Base-by-base conservation (phyloP, 441 rosid genomes). In the Gossypium davidsonii region DNA sequence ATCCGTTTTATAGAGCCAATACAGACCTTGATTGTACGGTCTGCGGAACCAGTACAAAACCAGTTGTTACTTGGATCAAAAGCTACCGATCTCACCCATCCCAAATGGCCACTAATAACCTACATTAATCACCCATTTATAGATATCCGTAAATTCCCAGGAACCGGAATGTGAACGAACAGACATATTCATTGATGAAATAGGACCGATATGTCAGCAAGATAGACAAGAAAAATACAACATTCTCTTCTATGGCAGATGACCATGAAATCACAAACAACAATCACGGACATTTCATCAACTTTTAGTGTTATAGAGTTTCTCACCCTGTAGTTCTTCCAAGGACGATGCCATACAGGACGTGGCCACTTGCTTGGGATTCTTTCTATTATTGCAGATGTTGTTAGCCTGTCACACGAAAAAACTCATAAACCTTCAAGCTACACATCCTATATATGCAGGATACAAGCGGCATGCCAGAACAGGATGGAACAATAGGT, bases 41-140 rank as follows among this genome's bases (percentile, higher is more conserved):
- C 98, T n/a, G 98, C 97, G 71, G 98, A 95, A 52, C 99, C 99
- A 75, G 97, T 93, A 76, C 98, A 93, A 78, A 95, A 95, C 98
- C 97, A 91, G 63, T 84, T 74, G 81, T 91, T 94, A 83, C 99
- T 92, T 2, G 98, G 97, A 85, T 94, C 97, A 83, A 94, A 92
- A 9, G 98, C 96, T 52, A 95, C 61, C 59, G 98, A 91, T 82
- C 98, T 87, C 68, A 95, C 98, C 98, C 98, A 95, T 70, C 99
- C 99, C 87, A 95, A 81, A 82, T 95, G 99, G 52, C 96, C 98
- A 63, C 94, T 91, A 74, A 95, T 91, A 74, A 88, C 93, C 91
- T 90, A 64, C 70, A 75, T 56, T 58, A 77, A 73, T 58, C 56
- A 77, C 44, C 53, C 79, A 69, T 37, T 51, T 71, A 15, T 25